Evolutionary conservation across 2,329 filamentous ascomycete species (phyloP), one percentile per base, ranked within the genome.

Genomic region (Thermothelomyces thermophilus): DNA sequence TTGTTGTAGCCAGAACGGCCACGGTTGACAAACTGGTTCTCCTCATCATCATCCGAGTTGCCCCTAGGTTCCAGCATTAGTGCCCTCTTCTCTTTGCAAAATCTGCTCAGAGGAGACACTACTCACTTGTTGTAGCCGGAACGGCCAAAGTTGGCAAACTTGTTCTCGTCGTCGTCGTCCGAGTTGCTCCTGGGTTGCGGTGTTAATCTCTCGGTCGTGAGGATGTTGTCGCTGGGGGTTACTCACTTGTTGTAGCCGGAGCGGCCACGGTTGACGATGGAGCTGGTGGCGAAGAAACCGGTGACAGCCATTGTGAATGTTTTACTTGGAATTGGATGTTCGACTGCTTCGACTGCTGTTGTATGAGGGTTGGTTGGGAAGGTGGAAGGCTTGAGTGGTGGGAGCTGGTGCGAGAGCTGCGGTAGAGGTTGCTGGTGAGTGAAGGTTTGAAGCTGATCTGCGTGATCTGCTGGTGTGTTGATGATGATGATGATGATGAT

Each of bases 231-330:
- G 14, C 20, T 20, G 5, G 14, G 14, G 20, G 33, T 5, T 5
- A 50, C 57, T 46, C 36, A 59, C 63, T 70, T 71, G 68, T 74
- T 75, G 67, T 74, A 74, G 55, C 72, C 72, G 46, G 67, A 70
- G 54, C 72, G 71, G 63, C 73, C 72, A 45, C 54, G 58, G 50
- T 53, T 59, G 47, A 62, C 59, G 37, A 50, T 55, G 54, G 17
- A 52, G 43, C 51, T 39, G 45, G 50, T 58, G 48, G 50, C 52
- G 54, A 55, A 56, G 48, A 51, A 58, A 47, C 52, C 48, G 48
- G 46, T 56, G 55, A 55, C 60, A 52, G 64, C 63, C 54, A 63
- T 63, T 59, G 58, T 41, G 46, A 57, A 53, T 39, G 44, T 49
- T 56, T 40, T 16, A 30, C 20, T 45, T 50, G 42, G n/a, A 41